Evolutionary conservation across 169 alveolate genomes (phyloP), one percentile per base, ranked within the genome.

Genomic region (Cryptosporidium baileyi): DNA sequence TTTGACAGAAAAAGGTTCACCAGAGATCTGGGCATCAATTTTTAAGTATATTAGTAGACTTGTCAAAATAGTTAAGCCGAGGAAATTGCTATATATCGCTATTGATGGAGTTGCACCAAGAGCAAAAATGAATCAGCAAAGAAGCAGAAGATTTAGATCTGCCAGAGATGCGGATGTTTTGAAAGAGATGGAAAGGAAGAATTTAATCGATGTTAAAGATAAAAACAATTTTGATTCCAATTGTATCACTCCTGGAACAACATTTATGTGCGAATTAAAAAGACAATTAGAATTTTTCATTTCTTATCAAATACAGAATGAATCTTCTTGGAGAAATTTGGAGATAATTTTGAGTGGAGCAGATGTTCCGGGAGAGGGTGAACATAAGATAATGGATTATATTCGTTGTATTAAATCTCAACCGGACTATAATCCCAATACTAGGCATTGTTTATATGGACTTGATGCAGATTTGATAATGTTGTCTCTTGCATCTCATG

Each of bases 281-380:
- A 60, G 81, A 44, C 74, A 92, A 74, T 61, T 93, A 15, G 93
- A 91, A 82, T 93, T 89, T 82, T 96, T 90, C 80, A 91, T 97
- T 65, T 90, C 93, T 89, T 95, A 97, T 44, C 93, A 97, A 88
- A 81, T 96, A 44, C 90, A 95, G 32, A 91, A 91, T 61, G 95
- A 95, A 74, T 94, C 95, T 17, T 74, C 92, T 44, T 97, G 99
- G 99, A 65, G 91, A 52, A 89, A 94, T 45, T 62, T 97, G 44
- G 94, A 93, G 45, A 96, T 98, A 24, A 92, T 96, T 30, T 94
- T 97, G 45, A 95, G 99, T 19, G 99, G 98, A 59, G 94, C 98
- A 0, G 95, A 94, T 62, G 97, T 95, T 0, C 99, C 99, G n/a
- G 99, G 99, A 32, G 99, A 97, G 89, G 99, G 99, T 15, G 99